Evolutionary conservation across 208 protist genomes (phyloP), one percentile per base, ranked within the genome.

Genomic region (Phytomonas serpens): DNA sequence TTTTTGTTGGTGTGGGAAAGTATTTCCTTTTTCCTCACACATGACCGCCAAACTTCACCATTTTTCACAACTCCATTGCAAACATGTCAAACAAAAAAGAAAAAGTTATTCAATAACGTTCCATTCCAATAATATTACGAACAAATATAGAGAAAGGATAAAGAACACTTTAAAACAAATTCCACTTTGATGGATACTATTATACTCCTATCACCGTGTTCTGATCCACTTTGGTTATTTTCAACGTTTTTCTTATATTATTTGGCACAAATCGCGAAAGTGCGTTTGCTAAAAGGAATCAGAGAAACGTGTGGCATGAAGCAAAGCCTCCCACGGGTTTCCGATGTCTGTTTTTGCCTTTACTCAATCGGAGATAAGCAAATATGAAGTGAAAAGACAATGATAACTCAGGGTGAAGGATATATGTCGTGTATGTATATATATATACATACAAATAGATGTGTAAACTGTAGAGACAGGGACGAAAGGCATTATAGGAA

Each of bases 381-480:
- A 47, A 47, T 47, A 47, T 19, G 14, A 23, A 65, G 62, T 34
- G 34, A 65, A 65, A 34, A 11, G 34, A 19, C 9, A 65, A 42
- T 42, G 9, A 10, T 23, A 65, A 2, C 62, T 34, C 62, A 13
- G 32, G 32, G 9, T 19, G 32, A 65, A 11, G 40, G 14, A 47
- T 47, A 47, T 19, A 47, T 11, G 16, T 47, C 9, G 19, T 57
- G 69, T 32, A 70, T 40, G 61, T 16, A 61, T 36, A 75, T 36
- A 51, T 42, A 51, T 61, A 71, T 6, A 71, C 16, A 36, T 33
- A 37, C 68, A 71, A 7, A 64, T 19, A 51, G 31, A 74, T 68
- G 57, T 27, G 68, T 57, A 69, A 30, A 68, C 57, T 40, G 33
- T 61, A 57, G 23, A 10, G 4, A 74, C 14, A 27, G 32, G 2